phyloP scores from a whole-genome alignment of 1,284 basidiomycete genomes.

The Boletus semigastroideus region DNA sequence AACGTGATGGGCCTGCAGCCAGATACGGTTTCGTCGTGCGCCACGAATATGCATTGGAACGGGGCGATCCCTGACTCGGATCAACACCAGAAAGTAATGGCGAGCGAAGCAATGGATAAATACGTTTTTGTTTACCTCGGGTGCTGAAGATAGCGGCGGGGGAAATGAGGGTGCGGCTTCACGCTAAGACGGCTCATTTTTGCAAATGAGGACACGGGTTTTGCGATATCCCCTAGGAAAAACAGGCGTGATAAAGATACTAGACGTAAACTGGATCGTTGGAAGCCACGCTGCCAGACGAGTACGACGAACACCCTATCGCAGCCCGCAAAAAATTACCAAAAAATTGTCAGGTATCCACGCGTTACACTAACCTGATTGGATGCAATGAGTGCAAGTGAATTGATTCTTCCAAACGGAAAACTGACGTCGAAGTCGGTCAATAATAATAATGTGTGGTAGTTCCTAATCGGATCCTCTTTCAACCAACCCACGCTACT shows the following conservation, averaged over 20 bases:
- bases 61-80: conserved; percentile 29
- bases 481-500: conserved; percentile 3
- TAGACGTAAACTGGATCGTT: conserved; percentile 28
- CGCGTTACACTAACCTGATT: neutral
- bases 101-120: conserved; percentile 8
- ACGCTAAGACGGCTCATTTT: conserved; percentile 10
- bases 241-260: conserved; percentile 15
- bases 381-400: conserved; percentile 2
- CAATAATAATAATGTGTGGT: neutral
- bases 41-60: conserved; percentile 13
- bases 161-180: conserved; percentile 8
- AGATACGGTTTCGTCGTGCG: conserved; percentile 13
- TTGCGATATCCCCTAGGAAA: conserved; percentile 17
- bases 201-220: conserved; percentile 11
- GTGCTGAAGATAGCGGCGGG: conserved; percentile 3
- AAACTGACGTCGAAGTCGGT: neutral
- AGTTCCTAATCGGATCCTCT: conserved; percentile 5
- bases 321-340: neutral
- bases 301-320: conserved; percentile 2
- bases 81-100: conserved; percentile 20
- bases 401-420: neutral
- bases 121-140: conserved; percentile 11
- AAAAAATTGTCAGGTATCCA: neutral
- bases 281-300: conserved; percentile 20
- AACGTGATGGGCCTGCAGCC: conserved; percentile 1